A percentile compares a stretch with the other conserved stretches of the same genome.
Conservation (phyloP, 805 yeast species). For the Sungouiozyma intestinalis region DNA sequence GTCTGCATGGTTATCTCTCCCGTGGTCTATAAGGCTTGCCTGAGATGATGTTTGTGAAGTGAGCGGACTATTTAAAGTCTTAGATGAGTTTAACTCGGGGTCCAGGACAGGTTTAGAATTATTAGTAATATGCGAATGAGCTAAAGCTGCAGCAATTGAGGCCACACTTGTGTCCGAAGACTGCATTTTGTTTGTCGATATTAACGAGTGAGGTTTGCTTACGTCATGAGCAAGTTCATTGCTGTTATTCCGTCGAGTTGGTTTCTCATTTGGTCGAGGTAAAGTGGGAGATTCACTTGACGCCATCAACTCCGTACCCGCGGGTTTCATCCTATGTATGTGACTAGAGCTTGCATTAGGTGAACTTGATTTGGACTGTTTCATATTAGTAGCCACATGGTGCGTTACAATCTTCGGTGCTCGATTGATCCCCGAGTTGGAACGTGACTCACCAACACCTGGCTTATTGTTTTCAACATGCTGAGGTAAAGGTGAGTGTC, state of each 20-base stretch:
- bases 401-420: neutral
- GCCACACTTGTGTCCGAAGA: constrained; percentile 2
- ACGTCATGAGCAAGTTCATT: constrained; percentile 1
- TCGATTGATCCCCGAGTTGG: neutral
- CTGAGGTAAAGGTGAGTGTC: neutral
- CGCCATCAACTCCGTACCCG: neutral
- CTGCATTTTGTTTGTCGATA: neutral
- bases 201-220: neutral
- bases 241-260: neutral
- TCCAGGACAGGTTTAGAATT: constrained; percentile 1
- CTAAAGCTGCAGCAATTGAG: constrained; percentile 18
- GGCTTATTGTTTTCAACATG: neutral
- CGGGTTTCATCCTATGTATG: neutral
- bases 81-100: constrained; percentile 1
- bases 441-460: neutral
- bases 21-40: neutral
- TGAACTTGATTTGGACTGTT: neutral
- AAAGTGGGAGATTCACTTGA: neutral
- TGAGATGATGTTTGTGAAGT: neutral
- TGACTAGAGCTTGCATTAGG: neutral
- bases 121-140: constrained; percentile 11
- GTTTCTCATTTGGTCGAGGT: neutral
- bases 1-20: neutral
- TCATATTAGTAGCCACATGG: neutral
- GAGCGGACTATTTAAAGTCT: neutral